phyloP scores from a whole-genome alignment of 1,139 yeast genomes.

The Debaryomyces sp. region DNA sequence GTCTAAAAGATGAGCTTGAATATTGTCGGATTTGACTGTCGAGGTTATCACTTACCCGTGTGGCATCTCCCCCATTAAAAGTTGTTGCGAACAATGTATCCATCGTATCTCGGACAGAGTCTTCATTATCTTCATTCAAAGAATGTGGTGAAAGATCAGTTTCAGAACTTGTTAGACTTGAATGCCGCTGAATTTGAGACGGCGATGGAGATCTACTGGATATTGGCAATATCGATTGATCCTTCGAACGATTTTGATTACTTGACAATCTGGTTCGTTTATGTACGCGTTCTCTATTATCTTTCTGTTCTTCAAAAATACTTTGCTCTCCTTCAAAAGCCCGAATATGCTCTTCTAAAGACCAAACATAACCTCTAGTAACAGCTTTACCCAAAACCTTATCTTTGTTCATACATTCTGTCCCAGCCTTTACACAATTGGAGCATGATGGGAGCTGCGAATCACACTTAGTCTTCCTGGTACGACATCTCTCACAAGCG shows the following conservation, averaged over 20 bases:
- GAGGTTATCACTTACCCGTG: conserved; percentile 12
- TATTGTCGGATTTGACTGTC: conserved; percentile 10
- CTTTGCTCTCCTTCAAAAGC: background rate
- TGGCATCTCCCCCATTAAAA: conserved; percentile 8
- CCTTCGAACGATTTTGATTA: background rate
- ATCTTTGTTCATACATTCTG: conserved; percentile 34
- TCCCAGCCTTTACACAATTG: conserved; percentile 38
- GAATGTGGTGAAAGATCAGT: background rate
- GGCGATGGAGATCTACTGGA: background rate
- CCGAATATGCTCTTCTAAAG: background rate
- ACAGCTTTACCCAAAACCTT: conserved; percentile 11
- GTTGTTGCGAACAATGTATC: conserved; percentile 9
- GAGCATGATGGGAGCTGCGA: conserved; percentile 41
- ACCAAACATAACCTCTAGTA: conserved; percentile 9
- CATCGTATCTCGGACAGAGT: conserved; percentile 5
- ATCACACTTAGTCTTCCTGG: conserved; percentile 48
- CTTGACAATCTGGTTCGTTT: background rate
- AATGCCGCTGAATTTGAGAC: background rate
- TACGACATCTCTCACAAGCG: conserved; percentile 43
- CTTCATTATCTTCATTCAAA: background rate
- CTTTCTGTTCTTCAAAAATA: background rate
- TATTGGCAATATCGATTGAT: background rate
- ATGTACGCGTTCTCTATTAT: background rate
- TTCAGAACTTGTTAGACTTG: background rate
- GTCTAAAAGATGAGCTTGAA: conserved; percentile 1